Evolutionary conservation across 1,284 basidiomycete genomes (phyloP).

Genomic region (Cystobasidiaceae sp.): DNA sequence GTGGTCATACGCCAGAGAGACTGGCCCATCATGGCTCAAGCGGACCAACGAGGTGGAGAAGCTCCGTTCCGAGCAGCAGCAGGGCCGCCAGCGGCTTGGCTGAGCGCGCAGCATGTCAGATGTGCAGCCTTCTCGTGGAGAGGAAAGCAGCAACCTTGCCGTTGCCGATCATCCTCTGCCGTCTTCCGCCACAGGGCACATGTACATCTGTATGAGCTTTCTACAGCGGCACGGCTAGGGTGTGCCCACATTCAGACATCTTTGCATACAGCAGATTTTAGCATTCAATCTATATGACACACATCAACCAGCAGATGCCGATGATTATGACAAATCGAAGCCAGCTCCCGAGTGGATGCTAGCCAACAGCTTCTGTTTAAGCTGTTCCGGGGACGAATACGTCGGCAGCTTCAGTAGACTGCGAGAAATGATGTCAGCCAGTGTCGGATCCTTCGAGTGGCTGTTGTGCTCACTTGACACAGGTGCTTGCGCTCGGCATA

Average conservation of each 20-base stretch:
- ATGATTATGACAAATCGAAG: conserved; percentile 63
- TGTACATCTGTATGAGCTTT: too few relatives aligned
- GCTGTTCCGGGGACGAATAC: conserved; percentile 58
- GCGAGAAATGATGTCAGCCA: conserved; percentile 53
- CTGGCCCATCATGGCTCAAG: neutral
- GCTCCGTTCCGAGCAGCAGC: neutral
- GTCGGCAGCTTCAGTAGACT: conserved; percentile 65
- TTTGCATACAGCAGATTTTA: too few relatives aligned
- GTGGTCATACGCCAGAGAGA: conserved; percentile 27
- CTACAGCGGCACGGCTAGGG: neutral
- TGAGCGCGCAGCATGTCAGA: neutral
- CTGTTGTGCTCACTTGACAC: neutral
- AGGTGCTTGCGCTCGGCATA: conserved; percentile 55
- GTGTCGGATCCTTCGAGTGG: neutral
- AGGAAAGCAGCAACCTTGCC: too few relatives aligned
- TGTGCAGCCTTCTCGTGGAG: neutral
- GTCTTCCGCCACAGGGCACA: too few relatives aligned
- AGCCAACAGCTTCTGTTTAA: conserved; percentile 74
- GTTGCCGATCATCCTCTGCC: too few relatives aligned
- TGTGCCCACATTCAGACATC: too few relatives aligned
- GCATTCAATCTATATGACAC: too few relatives aligned
- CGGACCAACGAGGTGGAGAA: neutral
- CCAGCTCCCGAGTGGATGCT: conserved; percentile 79
- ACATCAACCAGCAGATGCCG: neutral
- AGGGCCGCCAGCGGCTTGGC: neutral